Evolutionary conservation across 2,329 filamentous ascomycete species (phyloP), one percentile per base, ranked within the genome.

Genomic region (Fusarium nanum): DNA sequence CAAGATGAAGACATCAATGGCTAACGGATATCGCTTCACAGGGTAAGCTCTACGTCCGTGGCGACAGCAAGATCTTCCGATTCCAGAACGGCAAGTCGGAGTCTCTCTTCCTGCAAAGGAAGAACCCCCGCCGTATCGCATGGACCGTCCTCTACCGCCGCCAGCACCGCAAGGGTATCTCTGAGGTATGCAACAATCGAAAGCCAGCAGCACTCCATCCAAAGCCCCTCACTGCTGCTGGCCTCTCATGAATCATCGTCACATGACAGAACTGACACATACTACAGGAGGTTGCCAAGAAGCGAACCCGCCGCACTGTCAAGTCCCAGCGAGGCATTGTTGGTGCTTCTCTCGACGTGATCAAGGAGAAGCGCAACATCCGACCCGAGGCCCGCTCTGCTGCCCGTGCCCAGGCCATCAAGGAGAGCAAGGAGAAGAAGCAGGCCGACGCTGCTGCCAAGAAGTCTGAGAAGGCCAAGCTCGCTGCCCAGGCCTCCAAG

Each of bases 1-100:
- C 14, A 53, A 40, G 14, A 60, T 58, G 20, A 65, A 65, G 47
- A 63, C 25, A 68, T 60, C 25, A 68, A 68, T 67, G 67, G 73
- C 78, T 80, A 77, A 80, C 75, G 47, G 63, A 28, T 66, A 68
- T 72, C 62, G 55, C 42, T 63, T 72, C 67, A 81, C 83, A 98
- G 96, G 96, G 96, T 89, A 98, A 98, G 90, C 92, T 99, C 88
- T 99, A 95, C 89, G 88, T 99, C 90, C 94, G 96, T 86, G 94
- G 95, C 83, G 96, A 99, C 90, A 97, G 93, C 94, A 99, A 98
- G 90, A 91, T 98, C 89, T 99, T 99, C 93, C 94, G 96, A 83
- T 99, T 99, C 93, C 94, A 97, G 87, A 98, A 97, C 87, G 94
- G 96, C 89, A 99, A 99, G 89, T 95, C 93, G 86, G 96, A 99